phyloP scores from a whole-genome alignment of 2,329 filamentous ascomycete species.

The Cytospora piceae region DNA sequence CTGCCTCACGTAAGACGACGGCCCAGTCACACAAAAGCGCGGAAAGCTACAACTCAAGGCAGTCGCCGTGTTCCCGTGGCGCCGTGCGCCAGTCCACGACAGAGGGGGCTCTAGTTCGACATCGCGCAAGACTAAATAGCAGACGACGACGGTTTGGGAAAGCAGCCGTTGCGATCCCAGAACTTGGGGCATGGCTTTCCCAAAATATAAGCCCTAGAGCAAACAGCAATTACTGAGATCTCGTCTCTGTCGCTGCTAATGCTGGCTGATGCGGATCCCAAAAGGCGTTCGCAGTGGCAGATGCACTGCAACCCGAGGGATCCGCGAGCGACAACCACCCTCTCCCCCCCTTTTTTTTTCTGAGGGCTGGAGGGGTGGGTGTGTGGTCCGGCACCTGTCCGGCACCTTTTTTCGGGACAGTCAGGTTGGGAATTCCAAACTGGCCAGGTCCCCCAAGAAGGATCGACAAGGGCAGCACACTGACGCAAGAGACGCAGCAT shows the following conservation, averaged over 20 bases:
- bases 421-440: no score
- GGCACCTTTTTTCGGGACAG: slow-evolving; percentile 4
- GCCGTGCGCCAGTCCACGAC: slow-evolving; percentile 24
- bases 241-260: background rate
- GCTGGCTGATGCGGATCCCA: slow-evolving; percentile 2
- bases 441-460: background rate
- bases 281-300: slow-evolving; percentile 18
- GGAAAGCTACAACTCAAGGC: slow-evolving; percentile 18
- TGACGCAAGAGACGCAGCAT: slow-evolving; percentile 27
- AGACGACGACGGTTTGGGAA: slow-evolving; percentile 14
- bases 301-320: slow-evolving; percentile 29
- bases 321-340: slow-evolving; percentile 18
- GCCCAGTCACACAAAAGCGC: slow-evolving; percentile 20
- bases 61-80: slow-evolving; percentile 22
- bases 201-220: background rate
- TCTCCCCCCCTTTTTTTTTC: background rate
- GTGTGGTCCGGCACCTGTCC: slow-evolving; percentile 23
- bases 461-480: slow-evolving; percentile 21
- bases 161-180: slow-evolving; percentile 13
- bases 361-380: slow-evolving; percentile 10
- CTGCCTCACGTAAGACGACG: slow-evolving; percentile 23
- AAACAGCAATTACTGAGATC: background rate
- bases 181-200: background rate
- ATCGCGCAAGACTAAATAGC: slow-evolving; percentile 5
- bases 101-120: slow-evolving; percentile 15